Percentiles rank a stretch among this genome's conserved stretches.
These are phyloP conservation scores for Posidonia australis DNA, from an alignment of 106 monocot species.

Conservation along the genomic window DNA sequence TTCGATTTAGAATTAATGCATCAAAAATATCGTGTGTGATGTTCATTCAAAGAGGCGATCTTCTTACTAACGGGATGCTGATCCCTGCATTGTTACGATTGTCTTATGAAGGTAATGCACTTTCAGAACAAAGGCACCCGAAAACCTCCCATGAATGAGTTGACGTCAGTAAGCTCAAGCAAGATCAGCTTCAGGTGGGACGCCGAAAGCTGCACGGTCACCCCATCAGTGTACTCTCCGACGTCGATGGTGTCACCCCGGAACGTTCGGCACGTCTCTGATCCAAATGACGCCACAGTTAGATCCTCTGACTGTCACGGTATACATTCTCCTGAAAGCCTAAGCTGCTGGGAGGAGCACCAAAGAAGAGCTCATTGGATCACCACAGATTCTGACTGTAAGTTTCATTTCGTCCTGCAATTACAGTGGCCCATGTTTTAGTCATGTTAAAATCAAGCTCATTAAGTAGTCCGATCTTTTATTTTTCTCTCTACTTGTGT, in stretches of 20 bases:
- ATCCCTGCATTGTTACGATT: background rate
- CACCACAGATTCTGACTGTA: slow-evolving; percentile 3
- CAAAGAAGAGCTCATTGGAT: slow-evolving; percentile 4
- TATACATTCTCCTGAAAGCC: no score
- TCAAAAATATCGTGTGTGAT: no score
- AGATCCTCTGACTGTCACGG: no score
- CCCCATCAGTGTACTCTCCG: background rate
- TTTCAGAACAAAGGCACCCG: background rate
- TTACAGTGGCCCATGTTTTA: no score
- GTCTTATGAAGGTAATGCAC: background rate
- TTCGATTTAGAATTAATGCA: no score
- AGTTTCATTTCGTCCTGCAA: background rate
- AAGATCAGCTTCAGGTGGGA: background rate
- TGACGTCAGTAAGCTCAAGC: background rate
- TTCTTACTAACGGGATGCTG: no score
- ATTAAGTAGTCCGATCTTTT: background rate
- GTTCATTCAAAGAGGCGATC: no score
- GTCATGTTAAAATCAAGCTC: no score
- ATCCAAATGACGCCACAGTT: no score
- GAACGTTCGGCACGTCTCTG: background rate
- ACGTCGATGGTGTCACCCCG: background rate
- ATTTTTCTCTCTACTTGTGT: background rate
- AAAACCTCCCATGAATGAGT: background rate
- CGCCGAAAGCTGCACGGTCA: no score
- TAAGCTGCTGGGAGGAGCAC: background rate